A percentile compares a stretch with the other conserved stretches of the same genome.
Conservation (phyloP, 805 yeast genomes). For the Kregervanrija pseudodelftensis region DNA sequence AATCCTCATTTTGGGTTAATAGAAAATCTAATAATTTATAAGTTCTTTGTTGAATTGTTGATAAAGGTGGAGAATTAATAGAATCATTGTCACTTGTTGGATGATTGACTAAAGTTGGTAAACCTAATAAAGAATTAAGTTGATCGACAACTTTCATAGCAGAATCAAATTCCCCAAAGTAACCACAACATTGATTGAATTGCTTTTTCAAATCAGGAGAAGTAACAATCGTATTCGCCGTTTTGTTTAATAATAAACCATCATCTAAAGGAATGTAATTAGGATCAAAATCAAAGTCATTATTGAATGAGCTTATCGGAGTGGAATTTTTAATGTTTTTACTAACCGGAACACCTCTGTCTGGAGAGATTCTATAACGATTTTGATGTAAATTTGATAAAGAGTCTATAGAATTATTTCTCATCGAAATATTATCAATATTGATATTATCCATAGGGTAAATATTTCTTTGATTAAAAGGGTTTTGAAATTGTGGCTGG, state of each 20-base stretch:
- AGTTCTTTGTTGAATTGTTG: constrained; percentile 18
- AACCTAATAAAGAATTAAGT: constrained; percentile 24
- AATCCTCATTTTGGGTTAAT: constrained; percentile 38
- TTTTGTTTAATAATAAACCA: constrained; percentile 51
- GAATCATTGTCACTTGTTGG: neutral
- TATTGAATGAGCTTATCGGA: neutral
- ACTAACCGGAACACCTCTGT: too few species aligned
- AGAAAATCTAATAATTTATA: constrained; percentile 31
- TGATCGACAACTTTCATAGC: constrained; percentile 33
- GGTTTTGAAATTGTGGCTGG: too few species aligned
- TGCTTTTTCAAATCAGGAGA: constrained; percentile 47
- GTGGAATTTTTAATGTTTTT: too few species aligned
- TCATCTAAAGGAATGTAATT: constrained; percentile 41
- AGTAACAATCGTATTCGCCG: constrained; percentile 43
- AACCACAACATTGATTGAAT: constrained; percentile 42
- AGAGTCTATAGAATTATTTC: too few species aligned
- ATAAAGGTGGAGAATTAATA: constrained; percentile 9
- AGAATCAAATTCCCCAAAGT: constrained; percentile 42
- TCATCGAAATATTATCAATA: too few species aligned
- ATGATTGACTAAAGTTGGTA: constrained; percentile 3
- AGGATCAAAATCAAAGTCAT: constrained; percentile 10
- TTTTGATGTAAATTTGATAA: too few species aligned
- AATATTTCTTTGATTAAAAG: too few species aligned
- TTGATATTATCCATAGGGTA: too few species aligned
- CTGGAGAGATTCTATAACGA: too few species aligned